These are phyloP conservation scores for Schrenkiella parvula DNA, from an alignment of 345 rosid genomes.

Conservation along the genomic window DNA sequence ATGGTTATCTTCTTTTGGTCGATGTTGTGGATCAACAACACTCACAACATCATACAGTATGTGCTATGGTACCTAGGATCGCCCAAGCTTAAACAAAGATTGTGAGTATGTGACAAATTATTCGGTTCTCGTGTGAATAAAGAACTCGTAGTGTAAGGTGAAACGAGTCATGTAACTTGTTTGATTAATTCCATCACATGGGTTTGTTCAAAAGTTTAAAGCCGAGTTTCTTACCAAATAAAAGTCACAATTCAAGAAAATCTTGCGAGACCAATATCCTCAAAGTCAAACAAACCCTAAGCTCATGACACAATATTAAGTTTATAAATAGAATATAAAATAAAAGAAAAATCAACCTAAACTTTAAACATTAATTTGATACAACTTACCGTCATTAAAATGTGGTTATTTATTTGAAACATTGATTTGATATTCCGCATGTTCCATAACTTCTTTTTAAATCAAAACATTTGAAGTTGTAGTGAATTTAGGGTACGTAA, in stretches of 20 bases:
- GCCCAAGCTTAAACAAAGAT: neutral
- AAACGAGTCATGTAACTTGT: slow-evolving; percentile 9
- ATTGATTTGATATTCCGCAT: neutral
- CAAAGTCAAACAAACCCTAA: slow-evolving; percentile 1
- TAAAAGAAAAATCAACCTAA: neutral
- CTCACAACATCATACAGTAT: neutral
- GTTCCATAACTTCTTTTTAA: neutral
- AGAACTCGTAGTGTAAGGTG: neutral
- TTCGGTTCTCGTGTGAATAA: slow-evolving; percentile 11
- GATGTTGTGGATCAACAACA: neutral
- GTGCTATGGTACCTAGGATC: neutral
- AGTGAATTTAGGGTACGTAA: neutral
- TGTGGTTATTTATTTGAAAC: neutral
- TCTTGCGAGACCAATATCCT: neutral
- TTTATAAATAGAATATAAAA: neutral
- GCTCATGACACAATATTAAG: neutral
- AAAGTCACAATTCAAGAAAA: slow-evolving; percentile 23
- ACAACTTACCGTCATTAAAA: too few species aligned
- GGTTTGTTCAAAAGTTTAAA: neutral
- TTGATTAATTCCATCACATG: slow-evolving; percentile 18
- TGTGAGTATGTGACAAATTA: neutral
- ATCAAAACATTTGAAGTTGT: neutral
- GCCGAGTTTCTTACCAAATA: slow-evolving; percentile 2
- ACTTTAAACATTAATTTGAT: neutral
- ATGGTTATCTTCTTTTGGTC: neutral